Base-by-base conservation (phyloP, 1,284 basidiomycete species). In the Microstroma glucosiphilum region DNA sequence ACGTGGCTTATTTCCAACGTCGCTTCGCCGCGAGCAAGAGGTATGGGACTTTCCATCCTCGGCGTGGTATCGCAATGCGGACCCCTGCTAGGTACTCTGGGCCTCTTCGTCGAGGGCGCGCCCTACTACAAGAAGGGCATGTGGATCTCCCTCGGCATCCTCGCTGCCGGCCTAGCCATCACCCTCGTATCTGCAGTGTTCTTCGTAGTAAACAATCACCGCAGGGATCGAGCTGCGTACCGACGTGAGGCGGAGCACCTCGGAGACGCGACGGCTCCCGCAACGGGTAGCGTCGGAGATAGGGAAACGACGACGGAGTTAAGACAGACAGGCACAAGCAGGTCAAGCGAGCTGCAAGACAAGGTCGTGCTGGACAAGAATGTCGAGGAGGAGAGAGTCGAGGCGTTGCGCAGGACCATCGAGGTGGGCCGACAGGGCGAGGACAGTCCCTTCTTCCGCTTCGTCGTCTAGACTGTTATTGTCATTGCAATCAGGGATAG, bases 1-100 rank as follows among this genome's bases (percentile, higher is more conserved):
- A 72, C 73, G 57, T 74, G 71, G 69, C 57, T 71, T 9, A 64
- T 73, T 6, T 63, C 60, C 25, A 73, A 74, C 43, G 63, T 67
- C 57, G 56, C 60, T 1, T 65, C 66, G 61, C 73, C 77, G 56
- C 72, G 69, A 23, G 69, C 69, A 23, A 62, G 67, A 6, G 73
- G 75, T 1, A 58, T 71, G 0, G 69, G 63, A 0, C 63, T 78
- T 37, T 55, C 71, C 21, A 61, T 76, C 23, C 69, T 77, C 26
- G 76, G 72, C 11, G 66, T 71, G 0, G 62, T 77, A 30, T 72
- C 75, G 1, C 76, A 78, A 56, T 70, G 67, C 49, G 71, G 69
- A 1, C 70, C 73, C 1, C 42, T 75, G 55, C 54, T 75, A 3
- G 73, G 73, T 40, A 73, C 70, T n/a, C 49, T 51, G 12, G 59